Base-by-base conservation (phyloP, 2,329 filamentous ascomycete species). In the Hyphodiscus sp. region DNA sequence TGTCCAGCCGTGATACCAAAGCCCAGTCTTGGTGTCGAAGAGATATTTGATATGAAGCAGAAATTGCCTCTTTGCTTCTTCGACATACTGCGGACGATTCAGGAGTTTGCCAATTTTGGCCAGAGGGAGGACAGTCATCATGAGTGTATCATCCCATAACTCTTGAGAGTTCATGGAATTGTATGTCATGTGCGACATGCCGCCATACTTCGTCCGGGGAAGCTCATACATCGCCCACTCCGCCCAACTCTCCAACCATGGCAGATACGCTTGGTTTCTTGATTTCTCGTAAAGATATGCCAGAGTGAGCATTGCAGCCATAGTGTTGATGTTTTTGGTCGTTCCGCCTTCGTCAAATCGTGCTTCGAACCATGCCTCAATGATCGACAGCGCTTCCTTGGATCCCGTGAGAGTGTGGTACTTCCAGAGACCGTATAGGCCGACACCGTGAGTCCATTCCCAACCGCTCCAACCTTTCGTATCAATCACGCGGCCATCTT, bases 1-100 rank as follows among this genome's bases (percentile, higher is more conserved):
- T 10, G 85, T 85, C 88, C 88, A 92, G 26, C 88, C 88, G 69
- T 92, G 88, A 74, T 86, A 91, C 69, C 87, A 92, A 0, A 91
- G 74, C 0, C 88, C 87, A 0, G 86, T 83, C 54, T 76, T 76
- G 7, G 80, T 76, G 67, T 92, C 88, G 61, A 86, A 87, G 0
- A 92, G 78, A 67, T 91, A 91, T 66, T 91, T 85, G 61, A 90
- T 81, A 62, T 91, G 88, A 15, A 90, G 71, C 44, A 91, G 74
- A 65, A 91, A 90, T 68, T 91, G 88, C 8, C 80, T 75, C 71
- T 89, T 89, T 11, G 87, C 87, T 70, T 92, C 88, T 43, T 82
- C 85, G 23, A 91, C 74, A 66, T 92, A 92, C 60, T 86, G 79
- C 0, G 85, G 85, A 1, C 87, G 74, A 56, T 80, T 75, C 2